phyloP scores from a whole-genome alignment of 345 rosid species.

The Conringia planisiliqua region DNA sequence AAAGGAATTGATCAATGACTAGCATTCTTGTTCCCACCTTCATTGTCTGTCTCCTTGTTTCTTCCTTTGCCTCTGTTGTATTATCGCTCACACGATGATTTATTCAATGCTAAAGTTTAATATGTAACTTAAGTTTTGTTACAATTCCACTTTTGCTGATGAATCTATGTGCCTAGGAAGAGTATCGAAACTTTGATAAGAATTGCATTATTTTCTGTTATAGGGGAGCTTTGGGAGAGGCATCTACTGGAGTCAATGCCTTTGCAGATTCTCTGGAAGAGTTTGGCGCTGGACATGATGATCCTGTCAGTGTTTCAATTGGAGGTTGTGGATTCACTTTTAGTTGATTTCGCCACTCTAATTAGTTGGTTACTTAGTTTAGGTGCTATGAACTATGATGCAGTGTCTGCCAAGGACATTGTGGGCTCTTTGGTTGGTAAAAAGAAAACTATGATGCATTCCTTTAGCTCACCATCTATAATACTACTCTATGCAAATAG shows the following conservation, averaged over 20 bases:
- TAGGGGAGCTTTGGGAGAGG: constrained; percentile 77
- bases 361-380: neutral
- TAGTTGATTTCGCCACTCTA: neutral
- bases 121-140: neutral
- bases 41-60: neutral
- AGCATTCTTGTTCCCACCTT: neutral
- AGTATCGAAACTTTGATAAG: neutral
- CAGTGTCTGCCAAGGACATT: neutral
- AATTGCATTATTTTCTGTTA: neutral
- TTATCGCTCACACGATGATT: neutral
- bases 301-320: constrained; percentile 71
- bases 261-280: constrained; percentile 77
- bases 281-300: constrained; percentile 89
- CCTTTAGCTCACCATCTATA: neutral
- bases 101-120: neutral
- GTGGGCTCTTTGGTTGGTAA: neutral
- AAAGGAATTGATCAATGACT: neutral
- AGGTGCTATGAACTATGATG: neutral
- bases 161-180: no score
- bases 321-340: constrained; percentile 58
- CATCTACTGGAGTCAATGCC: constrained; percentile 52
- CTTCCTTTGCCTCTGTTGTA: neutral
- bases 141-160: neutral
- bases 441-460: neutral
- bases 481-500: neutral